Base-by-base conservation (phyloP, 2,329 filamentous ascomycete species). In the Xylariales sp. region DNA sequence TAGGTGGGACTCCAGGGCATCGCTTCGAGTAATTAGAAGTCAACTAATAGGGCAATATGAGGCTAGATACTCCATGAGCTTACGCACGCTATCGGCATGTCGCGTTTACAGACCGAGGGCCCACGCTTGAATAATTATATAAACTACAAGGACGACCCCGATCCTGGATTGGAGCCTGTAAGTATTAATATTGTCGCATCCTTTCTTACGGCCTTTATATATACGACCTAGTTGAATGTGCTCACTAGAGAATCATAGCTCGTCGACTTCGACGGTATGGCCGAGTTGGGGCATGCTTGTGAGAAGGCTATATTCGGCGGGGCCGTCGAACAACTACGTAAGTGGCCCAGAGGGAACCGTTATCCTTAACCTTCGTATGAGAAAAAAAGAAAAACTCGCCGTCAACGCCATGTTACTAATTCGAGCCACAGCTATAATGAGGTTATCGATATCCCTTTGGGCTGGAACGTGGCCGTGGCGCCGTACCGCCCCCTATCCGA, bases 61-160 rank as follows among this genome's bases (percentile, higher is more conserved):
- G 30, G 53, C 36, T 23, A 62, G 58, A 28, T 62, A 28, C 9
- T 53, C 3, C 58, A 62, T 23, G 58, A 62, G 50, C 48, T 62
- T 5, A 62, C 53, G 49, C 58, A 62, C 8, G 46, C 50, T 34
- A 54, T 54, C 14, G 10, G 4, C 12, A 18, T 36, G 18, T 12
- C 16, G n/a, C 39, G 58, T 16, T 9, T 46, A 39, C 5, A 1
- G 3, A 6, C 1, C 3, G 28, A 36, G 1, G 1, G 9, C 8
- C 3, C 23, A 18, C 9, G 45, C 23, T 2, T 18, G 7, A 62
- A 62, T 5, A 62, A 62, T 28, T 30, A 34, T 36, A n/a, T 62
- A 9, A 9, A 8, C 6, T 3, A 6, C 10, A 2, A 1, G 1
- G 10, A 14, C 1, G 49, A 61, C 6, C 3, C 8, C 6, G 14